phyloP scores from a whole-genome alignment of 23 red algal genomes.

The Chondrus crispus region DNA sequence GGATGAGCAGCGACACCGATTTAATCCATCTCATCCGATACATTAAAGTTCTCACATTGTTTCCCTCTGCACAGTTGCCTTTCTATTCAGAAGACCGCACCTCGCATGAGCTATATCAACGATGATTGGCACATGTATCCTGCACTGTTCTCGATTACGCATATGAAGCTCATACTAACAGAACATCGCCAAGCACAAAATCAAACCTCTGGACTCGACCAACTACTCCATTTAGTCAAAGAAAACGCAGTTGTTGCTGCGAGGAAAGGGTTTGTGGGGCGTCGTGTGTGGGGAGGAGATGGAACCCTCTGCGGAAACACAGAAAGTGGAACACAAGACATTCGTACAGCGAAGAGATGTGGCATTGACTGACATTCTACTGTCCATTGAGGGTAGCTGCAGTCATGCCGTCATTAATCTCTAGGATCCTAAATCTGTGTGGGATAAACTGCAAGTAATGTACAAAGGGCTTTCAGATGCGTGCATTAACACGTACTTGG shows the following conservation, averaged over 20 bases:
- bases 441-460: not conserved
- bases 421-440: not conserved
- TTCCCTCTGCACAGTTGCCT: too few species aligned
- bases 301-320: not conserved
- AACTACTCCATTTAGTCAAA: not conserved
- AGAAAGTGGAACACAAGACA: not conserved
- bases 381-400: not conserved
- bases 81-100: too few species aligned
- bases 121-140: too few species aligned
- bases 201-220: not conserved
- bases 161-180: too few species aligned
- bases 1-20: too few species aligned
- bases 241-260: not conserved
- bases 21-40: too few species aligned
- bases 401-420: not conserved
- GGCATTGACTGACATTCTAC: not conserved
- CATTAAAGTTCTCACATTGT: too few species aligned
- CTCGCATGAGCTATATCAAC: too few species aligned
- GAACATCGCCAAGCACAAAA: too few species aligned
- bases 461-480: not conserved
- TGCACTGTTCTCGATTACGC: too few species aligned
- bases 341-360: not conserved
- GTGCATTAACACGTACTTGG: not conserved
- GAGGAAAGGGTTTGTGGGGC: not conserved
- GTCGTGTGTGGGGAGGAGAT: too few species aligned